Evolutionary conservation across 1,284 basidiomycete species (phyloP).

Genomic region (Athelia psychrophila): DNA sequence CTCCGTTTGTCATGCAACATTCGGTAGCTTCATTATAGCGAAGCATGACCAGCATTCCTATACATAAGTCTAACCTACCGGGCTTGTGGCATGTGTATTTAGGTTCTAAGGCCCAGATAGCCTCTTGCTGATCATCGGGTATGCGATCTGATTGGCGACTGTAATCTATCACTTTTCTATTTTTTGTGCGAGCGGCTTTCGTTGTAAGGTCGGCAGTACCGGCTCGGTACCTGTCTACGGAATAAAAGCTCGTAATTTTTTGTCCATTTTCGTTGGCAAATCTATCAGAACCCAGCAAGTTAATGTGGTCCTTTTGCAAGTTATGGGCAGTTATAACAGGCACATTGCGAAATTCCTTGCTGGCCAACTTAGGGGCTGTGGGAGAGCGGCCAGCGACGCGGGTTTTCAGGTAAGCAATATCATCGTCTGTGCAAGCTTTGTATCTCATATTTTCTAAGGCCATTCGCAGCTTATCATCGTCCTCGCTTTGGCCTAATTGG

Average conservation of each 20-base stretch:
- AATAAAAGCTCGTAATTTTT: slow-evolving; percentile 23
- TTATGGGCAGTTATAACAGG: slow-evolving; percentile 11
- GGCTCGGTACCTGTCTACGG: slow-evolving; percentile 17
- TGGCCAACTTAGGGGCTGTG: slow-evolving; percentile 2
- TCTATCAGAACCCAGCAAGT: slow-evolving; percentile 6
- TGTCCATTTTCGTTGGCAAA: slow-evolving; percentile 11
- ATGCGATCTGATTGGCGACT: not conserved
- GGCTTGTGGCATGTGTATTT: slow-evolving; percentile 18
- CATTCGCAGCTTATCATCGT: slow-evolving; percentile 6
- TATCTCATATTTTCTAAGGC: slow-evolving; percentile 16
- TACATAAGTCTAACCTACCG: slow-evolving; percentile 30
- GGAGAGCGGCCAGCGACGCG: slow-evolving; percentile 1
- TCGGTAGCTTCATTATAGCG: slow-evolving; percentile 34
- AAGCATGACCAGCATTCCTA: slow-evolving; percentile 38
- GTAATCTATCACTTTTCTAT: too few relatives aligned
- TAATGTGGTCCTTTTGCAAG: slow-evolving; percentile 12
- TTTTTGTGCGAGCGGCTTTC: too few relatives aligned
- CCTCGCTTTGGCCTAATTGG: slow-evolving; percentile 15
- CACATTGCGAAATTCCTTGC: slow-evolving; percentile 9
- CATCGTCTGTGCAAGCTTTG: slow-evolving; percentile 10
- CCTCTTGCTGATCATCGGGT: slow-evolving; percentile 14
- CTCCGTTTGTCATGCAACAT: slow-evolving; percentile 38
- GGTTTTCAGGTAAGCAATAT: slow-evolving; percentile 11
- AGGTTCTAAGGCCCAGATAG: slow-evolving; percentile 25
- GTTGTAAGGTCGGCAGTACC: not conserved